Evolutionary conservation across 495 filamentous ascomycete genomes (phyloP).

Genomic region (Extremus antarcticus): DNA sequence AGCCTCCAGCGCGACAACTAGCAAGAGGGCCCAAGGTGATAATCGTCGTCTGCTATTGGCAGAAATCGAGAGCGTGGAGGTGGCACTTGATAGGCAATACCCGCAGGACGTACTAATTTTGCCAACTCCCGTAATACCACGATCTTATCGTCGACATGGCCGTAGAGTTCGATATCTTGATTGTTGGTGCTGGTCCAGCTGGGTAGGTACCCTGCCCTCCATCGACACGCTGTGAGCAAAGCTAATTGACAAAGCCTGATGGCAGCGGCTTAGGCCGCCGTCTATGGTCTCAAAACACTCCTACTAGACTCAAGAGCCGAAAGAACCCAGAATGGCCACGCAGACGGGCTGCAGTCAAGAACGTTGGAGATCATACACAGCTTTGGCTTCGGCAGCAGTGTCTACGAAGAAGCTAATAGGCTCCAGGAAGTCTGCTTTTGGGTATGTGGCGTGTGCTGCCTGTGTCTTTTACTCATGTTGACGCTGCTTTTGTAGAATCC

Average conservation of each 20-base stretch:
- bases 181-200: background rate
- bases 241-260: background rate
- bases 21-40: too few species aligned
- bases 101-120: too few species aligned
- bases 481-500: background rate
- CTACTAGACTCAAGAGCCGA: background rate
- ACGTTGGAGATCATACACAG: slow-evolving; percentile 1
- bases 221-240: too few species aligned
- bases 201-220: too few species aligned
- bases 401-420: background rate
- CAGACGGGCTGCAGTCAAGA: background rate
- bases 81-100: too few species aligned
- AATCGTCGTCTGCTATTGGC: too few species aligned
- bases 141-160: background rate
- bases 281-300: background rate
- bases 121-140: background rate
- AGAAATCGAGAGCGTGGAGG: too few species aligned
- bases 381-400: background rate
- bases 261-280: background rate
- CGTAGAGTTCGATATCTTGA: background rate
- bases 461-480: too few species aligned
- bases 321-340: background rate
- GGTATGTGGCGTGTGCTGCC: too few species aligned
- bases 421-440: background rate
- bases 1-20: too few species aligned